Base-by-base conservation (phyloP, 1,284 basidiomycete species). In the Coriolopsis trogii region DNA sequence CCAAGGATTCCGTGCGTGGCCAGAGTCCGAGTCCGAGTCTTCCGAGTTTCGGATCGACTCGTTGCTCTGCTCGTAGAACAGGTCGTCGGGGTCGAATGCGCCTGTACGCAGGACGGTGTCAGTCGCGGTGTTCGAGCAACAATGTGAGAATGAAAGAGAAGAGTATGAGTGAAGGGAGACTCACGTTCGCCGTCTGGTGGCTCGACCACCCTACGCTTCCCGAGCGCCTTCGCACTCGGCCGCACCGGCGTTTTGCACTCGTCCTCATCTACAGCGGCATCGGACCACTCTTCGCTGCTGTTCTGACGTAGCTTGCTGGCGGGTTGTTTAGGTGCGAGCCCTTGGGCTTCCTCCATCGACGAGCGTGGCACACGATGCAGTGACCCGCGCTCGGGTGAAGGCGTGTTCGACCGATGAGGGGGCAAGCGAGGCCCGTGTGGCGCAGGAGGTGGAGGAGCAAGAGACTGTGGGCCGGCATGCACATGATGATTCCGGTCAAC, bases 181-280 rank as follows among this genome's bases (percentile, higher is more conserved):
- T 54, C 56, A 83, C 82, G 70, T 41, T 80, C 80, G 31, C 67
- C 52, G 5, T 73, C 72, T 29, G 67, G 63, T 8, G 58, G 58
- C 26, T 83, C 80, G n/a, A 80, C 66, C 13, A 83, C 76, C 59
- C 73, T 80, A 59, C 86, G 76, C 71, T 92, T 92, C n/a, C 89
- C 90, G 6, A 90, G 76, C 2, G 90, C 88, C 66, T 92, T 92
- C 37, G 77, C 87, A 63, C 88, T 91, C 3, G 85, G 87, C 51
- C 75, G 72, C 7, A 73, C 63, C 9, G 73, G 76, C 28, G 73
- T 68, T 44, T 63, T 65, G 26, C 53, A 59, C 3, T 58, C 61
- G 4, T 55, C 59, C 6, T 57, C 50, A 4, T 46, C 25, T 9
- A 24, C 15, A 5, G 39, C 42, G 12, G 51, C 42, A 13, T 55